Base-by-base conservation (phyloP, 495 filamentous ascomycete genomes). In the Penicillium taxi region DNA sequence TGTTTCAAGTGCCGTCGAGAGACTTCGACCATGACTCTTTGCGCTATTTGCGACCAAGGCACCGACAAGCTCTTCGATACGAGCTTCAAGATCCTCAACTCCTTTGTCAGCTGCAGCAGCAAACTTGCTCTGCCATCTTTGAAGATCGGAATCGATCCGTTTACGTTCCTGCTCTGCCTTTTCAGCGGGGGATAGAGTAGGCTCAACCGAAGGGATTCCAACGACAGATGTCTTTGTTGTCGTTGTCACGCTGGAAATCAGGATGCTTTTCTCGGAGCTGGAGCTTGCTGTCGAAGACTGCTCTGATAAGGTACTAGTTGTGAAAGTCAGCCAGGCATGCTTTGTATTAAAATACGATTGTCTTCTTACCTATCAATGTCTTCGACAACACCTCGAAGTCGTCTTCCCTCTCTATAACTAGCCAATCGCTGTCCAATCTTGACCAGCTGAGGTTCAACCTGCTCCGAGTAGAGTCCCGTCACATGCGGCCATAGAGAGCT, bases 371-470 rank as follows among this genome's bases (percentile, higher is more conserved):
- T 66, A 28, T 79, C 73, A 27, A 69, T 48, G 17, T 78, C 71
- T 35, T 80, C 73, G 11, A 78, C 53, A 22, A 67, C 72, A 8
- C 75, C 67, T 41, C 77, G 68, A 11, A 83, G 42, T 35, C 70
- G 75, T 48, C 74, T 78, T 2, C 73, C 75, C 39, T 86, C 81
- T 9, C 73, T 75, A 60, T 96, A 89, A 39, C 84, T 74, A 5
- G 88, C 91, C 11, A 98, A 73, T 7, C 90, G 74, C 63, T 96
- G 82, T 9, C 86, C 80, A 44, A 99, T 96, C 45, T 86, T 83
- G 32, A 91, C 76, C 1, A 99, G 72, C 55, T 99, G 91, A 8
- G 93, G 93, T 61, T 96, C 88, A 6, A 99, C 90, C 46, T 90
- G 91, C 53, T 91, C 77, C 21, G 80, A 80, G 47, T 94, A 96